Evolutionary conservation across 352 stramenopile genomes (phyloP), one percentile per base, ranked within the genome.

Genomic region (Phytopythium oedochilum): DNA sequence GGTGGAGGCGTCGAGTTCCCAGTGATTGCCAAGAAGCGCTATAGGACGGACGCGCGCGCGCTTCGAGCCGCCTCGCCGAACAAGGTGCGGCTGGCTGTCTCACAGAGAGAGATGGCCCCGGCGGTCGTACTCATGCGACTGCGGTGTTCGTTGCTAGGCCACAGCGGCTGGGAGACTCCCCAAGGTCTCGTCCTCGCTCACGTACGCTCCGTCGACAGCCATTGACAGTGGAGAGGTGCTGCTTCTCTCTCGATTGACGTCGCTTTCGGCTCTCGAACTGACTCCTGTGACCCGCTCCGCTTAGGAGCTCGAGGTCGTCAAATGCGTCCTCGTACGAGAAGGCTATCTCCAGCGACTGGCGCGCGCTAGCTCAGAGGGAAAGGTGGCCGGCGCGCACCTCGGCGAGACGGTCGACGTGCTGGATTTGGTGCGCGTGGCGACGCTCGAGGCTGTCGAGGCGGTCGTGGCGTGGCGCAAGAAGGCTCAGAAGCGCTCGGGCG

Each of bases 271-370:
- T n/a, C n/a, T n/a, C n/a, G n/a, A n/a, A n/a, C n/a, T n/a, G n/a
- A n/a, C n/a, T n/a, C n/a, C n/a, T n/a, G n/a, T n/a, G n/a, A n/a
- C 32, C 32, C 32, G 32, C 32, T 11, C 10, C 32, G 5, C 7
- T 0, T 28, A 92, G 75, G 89, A 97, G 48, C 69, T 97, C 20
- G 88, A 97, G 45, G 71, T 95, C 17, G 68, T 96, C 42, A 97
- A 97, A 48, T 83, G 75, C 52, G 92, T 96, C 39, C 75, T 97
- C 28, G 75, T 97, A 0, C 78, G 89, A 9, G 89, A 97, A 75
- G 88, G 84, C 9, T 97, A 97, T 50, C 44, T 97, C 10, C 70
- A 92, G 54, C 79, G 89, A 0, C 68, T 97, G 15, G 40, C 47
- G 5, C 67, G 77, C 0, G 73, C 87, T 2, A 87, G 68, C 53